Conservation (phyloP, 768 basidiomycete species). For the Rhizopogon vulgaris region DNA sequence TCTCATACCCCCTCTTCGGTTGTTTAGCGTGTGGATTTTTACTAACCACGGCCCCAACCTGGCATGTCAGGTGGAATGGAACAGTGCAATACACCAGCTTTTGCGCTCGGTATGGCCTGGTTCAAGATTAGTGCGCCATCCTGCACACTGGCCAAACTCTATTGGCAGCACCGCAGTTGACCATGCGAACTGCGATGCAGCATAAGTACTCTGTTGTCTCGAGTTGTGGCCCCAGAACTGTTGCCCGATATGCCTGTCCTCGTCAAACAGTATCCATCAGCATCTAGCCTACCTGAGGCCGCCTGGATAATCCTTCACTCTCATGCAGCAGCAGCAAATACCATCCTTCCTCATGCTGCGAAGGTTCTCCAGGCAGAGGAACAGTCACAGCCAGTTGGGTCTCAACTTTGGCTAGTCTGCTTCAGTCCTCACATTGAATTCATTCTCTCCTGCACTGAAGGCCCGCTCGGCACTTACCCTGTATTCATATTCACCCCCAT, state of each 20-base stretch:
- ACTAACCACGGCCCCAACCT: background rate
- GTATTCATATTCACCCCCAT: slow-evolving; percentile 55
- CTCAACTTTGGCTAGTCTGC: slow-evolving; percentile 25
- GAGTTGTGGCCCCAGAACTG: background rate
- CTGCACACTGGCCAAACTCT: background rate
- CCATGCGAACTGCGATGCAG: background rate
- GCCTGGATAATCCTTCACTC: slow-evolving; percentile 24
- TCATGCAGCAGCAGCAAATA: slow-evolving; percentile 31
- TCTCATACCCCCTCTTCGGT: background rate
- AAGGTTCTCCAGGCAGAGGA: slow-evolving; percentile 13
- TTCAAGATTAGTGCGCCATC: background rate
- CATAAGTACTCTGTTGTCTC: background rate
- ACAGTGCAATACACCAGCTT: background rate
- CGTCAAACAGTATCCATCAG: slow-evolving; percentile 7
- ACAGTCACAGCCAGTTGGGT: slow-evolving; percentile 1
- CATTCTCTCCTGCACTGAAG: slow-evolving; percentile 56
- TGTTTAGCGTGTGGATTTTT: too few species aligned
- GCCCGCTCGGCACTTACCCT: slow-evolving; percentile 54
- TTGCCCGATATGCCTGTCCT: slow-evolving; percentile 10
- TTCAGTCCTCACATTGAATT: slow-evolving; percentile 21
- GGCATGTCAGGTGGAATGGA: background rate
- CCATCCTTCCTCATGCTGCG: slow-evolving; percentile 33
- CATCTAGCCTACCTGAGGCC: slow-evolving; percentile 10
- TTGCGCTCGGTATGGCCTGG: background rate
- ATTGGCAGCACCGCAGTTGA: background rate